phyloP scores from a whole-genome alignment of 495 filamentous ascomycete genomes.

The Talaromyces stipitatus region DNA sequence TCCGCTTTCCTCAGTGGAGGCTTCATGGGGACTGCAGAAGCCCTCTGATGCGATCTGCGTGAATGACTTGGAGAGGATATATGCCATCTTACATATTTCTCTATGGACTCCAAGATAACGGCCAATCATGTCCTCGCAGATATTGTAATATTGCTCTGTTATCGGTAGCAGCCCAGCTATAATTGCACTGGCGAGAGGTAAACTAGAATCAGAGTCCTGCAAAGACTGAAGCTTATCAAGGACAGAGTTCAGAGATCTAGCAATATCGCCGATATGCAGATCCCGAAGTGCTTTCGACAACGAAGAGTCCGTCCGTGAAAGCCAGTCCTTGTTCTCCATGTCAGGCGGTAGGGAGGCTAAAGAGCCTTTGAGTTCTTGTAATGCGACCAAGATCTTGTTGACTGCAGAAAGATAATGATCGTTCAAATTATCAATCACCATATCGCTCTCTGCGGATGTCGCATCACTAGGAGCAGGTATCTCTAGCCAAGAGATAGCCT shows the following conservation, averaged over 20 bases:
- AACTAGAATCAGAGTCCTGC: slow-evolving; percentile 27
- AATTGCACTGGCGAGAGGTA: slow-evolving; percentile 48
- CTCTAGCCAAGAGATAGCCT: slow-evolving; percentile 45
- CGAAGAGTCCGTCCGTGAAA: slow-evolving; percentile 51
- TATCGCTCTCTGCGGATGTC: background rate
- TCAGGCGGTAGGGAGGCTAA: slow-evolving; percentile 37
- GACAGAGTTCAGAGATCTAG: slow-evolving; percentile 37
- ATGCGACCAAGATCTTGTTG: slow-evolving; percentile 62
- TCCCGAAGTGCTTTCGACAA: slow-evolving; percentile 49
- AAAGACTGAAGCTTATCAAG: slow-evolving; percentile 44
- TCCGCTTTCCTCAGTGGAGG: slow-evolving; percentile 57
- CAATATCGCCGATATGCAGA: slow-evolving; percentile 50
- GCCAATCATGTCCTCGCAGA: slow-evolving; percentile 44
- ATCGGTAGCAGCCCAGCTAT: slow-evolving; percentile 65
- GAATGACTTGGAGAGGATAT: slow-evolving; percentile 67
- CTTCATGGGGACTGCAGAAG: slow-evolving; percentile 82
- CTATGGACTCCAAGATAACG: slow-evolving; percentile 53
- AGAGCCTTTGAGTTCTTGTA: slow-evolving; percentile 59
- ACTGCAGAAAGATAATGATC: slow-evolving; percentile 47
- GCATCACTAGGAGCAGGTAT: slow-evolving; percentile 4
- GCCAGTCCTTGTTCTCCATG: slow-evolving; percentile 53
- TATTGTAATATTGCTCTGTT: slow-evolving; percentile 59
- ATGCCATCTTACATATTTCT: slow-evolving; percentile 63
- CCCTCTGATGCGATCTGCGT: slow-evolving; percentile 69
- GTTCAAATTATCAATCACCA: slow-evolving; percentile 40